Evolutionary conservation across 148 eudicot species (phyloP), one percentile per base, ranked within the genome.

Genomic region (Salicornia ramosissima): DNA sequence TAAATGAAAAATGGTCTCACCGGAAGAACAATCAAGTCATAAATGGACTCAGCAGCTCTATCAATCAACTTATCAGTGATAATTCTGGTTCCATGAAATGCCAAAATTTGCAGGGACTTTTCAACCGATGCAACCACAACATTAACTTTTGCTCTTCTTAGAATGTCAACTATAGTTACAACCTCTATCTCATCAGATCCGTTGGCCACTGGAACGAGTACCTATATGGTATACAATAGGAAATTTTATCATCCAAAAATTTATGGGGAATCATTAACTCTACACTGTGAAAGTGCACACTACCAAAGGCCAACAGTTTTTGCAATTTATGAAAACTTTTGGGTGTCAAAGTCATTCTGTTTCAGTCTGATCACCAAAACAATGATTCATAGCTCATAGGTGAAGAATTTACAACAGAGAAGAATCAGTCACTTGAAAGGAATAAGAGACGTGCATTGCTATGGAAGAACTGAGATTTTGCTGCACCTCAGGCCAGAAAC

Each of bases 1-100:
- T 57, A 24, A 43, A 64, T 59, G 33, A 7, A 75, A 62, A 67
- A 50, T 34, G 47, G 67, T 43, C 96, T 85, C 77, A 94, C 98
- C 75, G 98, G 90, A 65, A 94, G 81, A 83, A 93, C 79, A 67
- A 94, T 94, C 81, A 90, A 71, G 75, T 90, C 96, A 73, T 85
- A 86, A 56, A 71, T 74, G 34, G 88, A 83, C 45, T 88, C 90
- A 19, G 88, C 77, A 75, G 89, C 91, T 61, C 65, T 61, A 31
- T 65, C 71, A 46, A 94, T 80, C 21, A 78, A 74, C 80, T 79
- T 83, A 78, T 94, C 97, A 47, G 98, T 88, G 68, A 94, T 49
- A 46, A 88, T 79, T 77, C 83, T 88, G 67, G 86, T 85, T 80
- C 97, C 97, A 66, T 74, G 84, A 16, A 89, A 84, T 73, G 88